Base-by-base conservation (phyloP, 2,329 filamentous ascomycete genomes). In the Cladophialophora yegresii region DNA sequence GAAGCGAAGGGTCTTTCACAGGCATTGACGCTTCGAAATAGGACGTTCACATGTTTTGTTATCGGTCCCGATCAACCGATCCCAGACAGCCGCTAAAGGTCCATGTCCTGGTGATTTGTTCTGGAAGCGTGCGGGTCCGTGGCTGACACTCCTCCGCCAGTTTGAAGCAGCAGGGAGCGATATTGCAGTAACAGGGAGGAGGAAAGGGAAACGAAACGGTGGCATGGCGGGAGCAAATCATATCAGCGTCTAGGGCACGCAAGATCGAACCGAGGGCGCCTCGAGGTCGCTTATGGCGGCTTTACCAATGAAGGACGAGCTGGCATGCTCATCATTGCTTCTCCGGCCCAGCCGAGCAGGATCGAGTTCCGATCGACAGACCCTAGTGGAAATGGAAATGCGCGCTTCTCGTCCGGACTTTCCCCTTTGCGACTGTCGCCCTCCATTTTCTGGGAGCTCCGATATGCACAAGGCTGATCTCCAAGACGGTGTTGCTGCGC, bases 391-490 rank as follows among this genome's bases (percentile, higher is more conserved):
- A 12, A 40, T n/a, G 36, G n/a, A n/a, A 28, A 20, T 43, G 36
- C 36, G 8, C 16, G 16, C 16, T 7, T 43, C 36, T 43, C 13
- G 28, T 28, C n/a, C 55, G 55, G 55, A 40, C 23, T 49, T 58
- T 47, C 40, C 23, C 55, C 54, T 43, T 57, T 26, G n/a, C 26
- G 54, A 26, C 32, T n/a, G 43, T 30, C 10, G 13, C 40, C 54
- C 55, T 58, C 13, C 40, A 33, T 16, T 28, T 23, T 12, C n/a
- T 20, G 22, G n/a, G 20, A 13, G 22, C 22, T 50, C 47, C 47
- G 47, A 50, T 12, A 56, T 45, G 30, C 28, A 51, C 57, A 51
- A 43, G 32, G 47, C 45, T 36, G 45, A 51, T 59, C 55, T 30
- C 26, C n/a, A 23, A 23, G 28, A n/a, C 26, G 55, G 55, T 13